These are phyloP conservation scores for Fraxinus latifolia DNA, from an alignment of 305 asterid species.

Conservation along the genomic window DNA sequence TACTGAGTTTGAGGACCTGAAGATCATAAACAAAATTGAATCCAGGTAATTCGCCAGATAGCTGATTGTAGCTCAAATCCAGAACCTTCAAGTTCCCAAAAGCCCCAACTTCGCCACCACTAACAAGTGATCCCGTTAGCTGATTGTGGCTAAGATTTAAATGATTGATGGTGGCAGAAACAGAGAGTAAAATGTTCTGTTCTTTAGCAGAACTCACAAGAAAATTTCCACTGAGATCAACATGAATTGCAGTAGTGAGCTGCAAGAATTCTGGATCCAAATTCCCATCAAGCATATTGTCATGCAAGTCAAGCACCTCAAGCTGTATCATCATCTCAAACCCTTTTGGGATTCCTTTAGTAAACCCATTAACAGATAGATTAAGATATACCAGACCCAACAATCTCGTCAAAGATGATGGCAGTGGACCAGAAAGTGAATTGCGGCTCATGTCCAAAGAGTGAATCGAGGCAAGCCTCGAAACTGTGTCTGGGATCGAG, in stretches of 20 bases:
- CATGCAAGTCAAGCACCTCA: slow-evolving; percentile 77
- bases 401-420: slow-evolving; percentile 58
- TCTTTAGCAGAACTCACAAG: slow-evolving; percentile 45
- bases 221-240: slow-evolving; percentile 78
- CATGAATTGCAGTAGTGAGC: slow-evolving; percentile 65
- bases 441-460: slow-evolving; percentile 76
- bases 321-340: slow-evolving; percentile 70
- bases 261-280: slow-evolving; percentile 63
- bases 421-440: slow-evolving; percentile 65
- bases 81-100: slow-evolving; percentile 69
- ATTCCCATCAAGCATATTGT: slow-evolving; percentile 73
- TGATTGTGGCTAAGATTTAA: slow-evolving; percentile 76
- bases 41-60: slow-evolving; percentile 84
- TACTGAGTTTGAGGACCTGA: slow-evolving; percentile 70
- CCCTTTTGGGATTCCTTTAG: slow-evolving; percentile 71
- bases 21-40: slow-evolving; percentile 85
- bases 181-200: slow-evolving; percentile 43
- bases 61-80: slow-evolving; percentile 92
- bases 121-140: slow-evolving; percentile 67
- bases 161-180: slow-evolving; percentile 61
- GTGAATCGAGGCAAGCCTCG: slow-evolving; percentile 56
- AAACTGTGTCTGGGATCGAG: slow-evolving; percentile 58
- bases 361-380: slow-evolving; percentile 62
- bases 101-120: slow-evolving; percentile 56
- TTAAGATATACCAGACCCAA: slow-evolving; percentile 59